Evolutionary conservation across 23 red algal genomes (phyloP), one percentile per base, ranked within the genome.

Genomic region (Gracilaria gracilis): DNA sequence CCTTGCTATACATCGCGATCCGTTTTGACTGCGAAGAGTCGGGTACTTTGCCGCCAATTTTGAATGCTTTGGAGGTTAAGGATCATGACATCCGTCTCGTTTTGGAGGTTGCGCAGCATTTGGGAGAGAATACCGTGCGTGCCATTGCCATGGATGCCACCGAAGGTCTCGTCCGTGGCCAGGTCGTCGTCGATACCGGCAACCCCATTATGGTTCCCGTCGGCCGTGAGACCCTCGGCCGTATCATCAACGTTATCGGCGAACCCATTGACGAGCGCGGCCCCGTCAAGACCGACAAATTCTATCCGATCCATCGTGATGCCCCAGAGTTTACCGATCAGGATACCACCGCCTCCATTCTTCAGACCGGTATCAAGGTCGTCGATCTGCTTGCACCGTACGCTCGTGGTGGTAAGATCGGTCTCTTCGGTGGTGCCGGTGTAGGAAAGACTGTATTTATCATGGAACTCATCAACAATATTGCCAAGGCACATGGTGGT

Each of bases 381-480:
- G 94, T 99, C 75, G 97, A 99, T 84, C 66, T 99, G 67, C 85
- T 99, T 28, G 97, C 97, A 3, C 97, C 97, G 61, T 99, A 99
- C 67, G 97, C 97, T 40, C 86, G 94, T 77, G 97, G 97, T 75
- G 97, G 97, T 80, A 99, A 99, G 93, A 99, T 99, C 74, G 97
- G 97, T 34, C 80, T 99, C 37, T 99, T 99, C 81, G 97, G 97
- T 70, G 97, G 97, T 82, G 97, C 97, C 33, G 97, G 97, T 72
- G 97, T 99, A 36, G 97, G 97, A 39, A 99, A 99, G 91, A 99
- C 97, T 57, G 97, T 99, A 61, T 99, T 96, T 77, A 95, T 99
- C 50, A 96, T 99, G 97, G 97, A 99, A 79, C 94, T 99, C 25
- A 99, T 99, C 59, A 99, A 99, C 87, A 99, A 99, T 71, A 99